Evolutionary conservation across 1,284 basidiomycete genomes (phyloP), one percentile per base, ranked within the genome.

Genomic region (Cystobasidium pallidum): DNA sequence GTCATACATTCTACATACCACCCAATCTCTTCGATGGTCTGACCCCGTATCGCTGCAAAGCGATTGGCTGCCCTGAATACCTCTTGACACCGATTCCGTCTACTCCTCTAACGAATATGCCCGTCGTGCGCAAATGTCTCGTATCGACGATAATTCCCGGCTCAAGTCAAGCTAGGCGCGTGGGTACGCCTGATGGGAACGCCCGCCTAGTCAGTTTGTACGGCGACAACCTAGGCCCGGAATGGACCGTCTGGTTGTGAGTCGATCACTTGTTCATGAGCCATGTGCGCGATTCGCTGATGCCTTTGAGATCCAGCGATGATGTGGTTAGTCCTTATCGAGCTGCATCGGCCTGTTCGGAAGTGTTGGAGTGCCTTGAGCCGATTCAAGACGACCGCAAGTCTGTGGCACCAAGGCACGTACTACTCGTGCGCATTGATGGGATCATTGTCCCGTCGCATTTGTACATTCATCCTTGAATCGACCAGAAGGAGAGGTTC

Each of bases 401-500:
- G 28, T 39, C 59, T 32, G 61, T 51, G 73, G 90, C 89, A 81
- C 86, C 88, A 65, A 84, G 89, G 57, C 91, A 92, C 4, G 88
- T 96, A 75, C 86, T 93, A 76, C 86, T 96, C 75, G 89, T 95
- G 73, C 87, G 93, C 71, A 86, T 88, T 8, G 94, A 96, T 78
- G 94, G 94, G 32, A 87, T 94, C 75, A 89, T 96, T 74, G 90
- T 94, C 84, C 94, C 94, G 2, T 94, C 92, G n/a, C 87, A 84
- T 77, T 85, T 88, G 62, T 86, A 88, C 84, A 94, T 43, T 59
- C 24, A 15, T 8, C 67, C 57, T 2, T 70, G 58, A 62, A 7
- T 21, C 21, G 54, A 3, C 49, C 8, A 10, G 7, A 7, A 39
- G 55, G 13, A n/a, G 32, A 34, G 28, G 8, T 10, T n/a, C 21